A percentile compares a stretch with the other conserved stretches of the same genome.
Conservation (phyloP, 805 yeast genomes). For the Isabelozyma rhagii region DNA sequence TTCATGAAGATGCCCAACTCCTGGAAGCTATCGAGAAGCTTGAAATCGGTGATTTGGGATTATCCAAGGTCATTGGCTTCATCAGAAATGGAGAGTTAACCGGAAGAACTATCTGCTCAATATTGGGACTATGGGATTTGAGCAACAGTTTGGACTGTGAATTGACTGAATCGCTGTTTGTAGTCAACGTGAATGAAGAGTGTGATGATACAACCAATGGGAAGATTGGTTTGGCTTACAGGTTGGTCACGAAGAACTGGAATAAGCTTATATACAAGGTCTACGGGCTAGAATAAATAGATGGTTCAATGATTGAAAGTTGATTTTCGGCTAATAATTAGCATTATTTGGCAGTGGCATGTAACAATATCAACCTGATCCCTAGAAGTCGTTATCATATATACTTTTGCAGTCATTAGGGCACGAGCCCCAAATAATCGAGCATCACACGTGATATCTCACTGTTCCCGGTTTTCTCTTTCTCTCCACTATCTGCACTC, state of each 20-base stretch:
- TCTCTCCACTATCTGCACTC: not conserved
- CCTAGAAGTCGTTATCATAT: too few species aligned
- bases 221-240: constrained; percentile 3
- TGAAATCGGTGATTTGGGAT: constrained; percentile 3
- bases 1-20: constrained; percentile 3
- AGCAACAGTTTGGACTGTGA: constrained; percentile 11
- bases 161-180: constrained; percentile 2
- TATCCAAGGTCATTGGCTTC: constrained; percentile 10
- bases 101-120: constrained; percentile 29
- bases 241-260: constrained; percentile 21
- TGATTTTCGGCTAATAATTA: too few species aligned
- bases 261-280: constrained; percentile 24
- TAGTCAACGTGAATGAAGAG: not conserved
- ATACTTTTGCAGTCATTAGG: not conserved
- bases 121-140: constrained; percentile 36
- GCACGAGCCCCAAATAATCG: not conserved
- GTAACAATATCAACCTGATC: too few species aligned
- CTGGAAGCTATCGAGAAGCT: not conserved
- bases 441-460: not conserved
- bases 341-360: too few species aligned
- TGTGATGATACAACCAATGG: not conserved
- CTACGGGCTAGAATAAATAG: constrained; percentile 28
- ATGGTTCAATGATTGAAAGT: not conserved
- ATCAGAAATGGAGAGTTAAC: constrained; percentile 19
- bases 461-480: not conserved